A percentile compares a stretch with the other conserved stretches of the same genome.
Conservation (phyloP, 306 rosid species). For the Hippophae tibetana region DNA sequence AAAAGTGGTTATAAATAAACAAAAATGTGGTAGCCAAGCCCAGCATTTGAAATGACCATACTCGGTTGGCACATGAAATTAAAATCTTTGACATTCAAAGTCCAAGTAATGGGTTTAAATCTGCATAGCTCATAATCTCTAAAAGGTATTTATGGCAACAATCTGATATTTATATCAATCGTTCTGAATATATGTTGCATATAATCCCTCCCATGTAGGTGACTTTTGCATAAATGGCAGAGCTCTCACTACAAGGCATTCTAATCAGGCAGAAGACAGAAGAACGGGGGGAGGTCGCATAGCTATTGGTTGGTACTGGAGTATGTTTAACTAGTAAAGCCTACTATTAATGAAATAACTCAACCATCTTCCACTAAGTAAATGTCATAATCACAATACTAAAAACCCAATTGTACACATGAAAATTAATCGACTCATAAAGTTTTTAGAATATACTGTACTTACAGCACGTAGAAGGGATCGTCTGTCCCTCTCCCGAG, state of each 20-base stretch:
- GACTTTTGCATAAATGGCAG: no score
- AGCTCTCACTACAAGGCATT: no score
- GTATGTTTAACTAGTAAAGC: no score
- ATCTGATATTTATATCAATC: not conserved
- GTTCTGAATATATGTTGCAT: no score
- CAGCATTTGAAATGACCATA: not conserved
- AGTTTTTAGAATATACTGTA: not conserved
- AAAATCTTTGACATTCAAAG: not conserved
- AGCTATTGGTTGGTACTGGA: no score
- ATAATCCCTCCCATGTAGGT: no score
- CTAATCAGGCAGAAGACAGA: no score
- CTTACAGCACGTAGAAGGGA: constrained; percentile 73
- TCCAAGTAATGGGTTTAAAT: not conserved
- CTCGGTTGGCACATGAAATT: not conserved
- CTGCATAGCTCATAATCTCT: not conserved
- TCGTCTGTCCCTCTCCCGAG: constrained; percentile 82
- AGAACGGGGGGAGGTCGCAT: no score
- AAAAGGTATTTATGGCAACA: not conserved
- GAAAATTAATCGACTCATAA: not conserved
- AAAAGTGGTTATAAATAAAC: not conserved
- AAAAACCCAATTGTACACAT: not conserved
- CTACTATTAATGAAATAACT: no score
- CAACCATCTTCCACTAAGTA: no score
- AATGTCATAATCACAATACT: not conserved
- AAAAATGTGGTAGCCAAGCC: not conserved